Evolutionary conservation across 805 yeast species (phyloP), one percentile per base, ranked within the genome.

Genomic region (Metschnikowia anglica): DNA sequence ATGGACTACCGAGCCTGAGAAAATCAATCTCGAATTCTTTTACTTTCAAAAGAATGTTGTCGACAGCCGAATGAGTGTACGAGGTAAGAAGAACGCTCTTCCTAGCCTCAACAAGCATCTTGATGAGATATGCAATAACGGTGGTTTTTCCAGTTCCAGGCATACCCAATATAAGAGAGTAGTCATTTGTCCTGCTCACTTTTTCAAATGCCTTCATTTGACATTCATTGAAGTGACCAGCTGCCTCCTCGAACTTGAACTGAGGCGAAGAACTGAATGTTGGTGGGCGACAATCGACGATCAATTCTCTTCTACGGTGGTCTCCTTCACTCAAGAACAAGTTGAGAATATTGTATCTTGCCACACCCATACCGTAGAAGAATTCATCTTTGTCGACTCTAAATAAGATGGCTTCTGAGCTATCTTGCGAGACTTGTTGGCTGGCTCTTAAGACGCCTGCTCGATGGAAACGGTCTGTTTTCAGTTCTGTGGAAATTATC

Each of bases 101-200:
- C 1, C 79, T 80, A 35, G 74, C 72, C 1, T 65, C 63, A 3
- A 82, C 83, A 21, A 93, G 59, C 30, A 76, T 67, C 44, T 76
- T 72, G 32, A 90, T 83, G 13, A 93, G 55, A 34, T 83, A 81
- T 0, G 95, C 85, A 41, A 93, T 89, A 0, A 90, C 85, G 0
- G 98, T 88, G 1, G 97, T 88, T 57, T 88, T 88, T 8, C 97
- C 99, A 0, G 98, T 93, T 3, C 99, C 99, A 0, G 99, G 99
- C 99, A 93, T 93, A 0, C 99, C 99, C 46, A 91, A 66, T 15
- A 93, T 77, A 53, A 93, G 69, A 3, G 90, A 72, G 58, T 87
- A 93, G 58, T 90, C 96, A 40, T 80, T 60, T 0, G 93, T 75
- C 12, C 73, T 61, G 36, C 88, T 58, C 0, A 82, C 87, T 46